phyloP scores from a whole-genome alignment of 257 asterid species.

The Salvia rosmarinus region DNA sequence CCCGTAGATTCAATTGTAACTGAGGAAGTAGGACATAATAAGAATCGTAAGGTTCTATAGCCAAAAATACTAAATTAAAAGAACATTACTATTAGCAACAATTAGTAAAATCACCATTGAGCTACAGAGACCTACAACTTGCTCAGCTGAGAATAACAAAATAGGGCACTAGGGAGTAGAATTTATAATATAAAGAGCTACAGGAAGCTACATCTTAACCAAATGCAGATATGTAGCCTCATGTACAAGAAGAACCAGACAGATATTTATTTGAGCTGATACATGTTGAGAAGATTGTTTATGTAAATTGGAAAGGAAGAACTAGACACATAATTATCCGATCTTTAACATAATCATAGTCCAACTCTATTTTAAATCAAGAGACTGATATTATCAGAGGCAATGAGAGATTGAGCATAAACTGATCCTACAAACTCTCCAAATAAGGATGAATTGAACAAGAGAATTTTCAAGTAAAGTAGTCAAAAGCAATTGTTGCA shows the following conservation, averaged over 20 bases:
- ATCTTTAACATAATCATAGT: not conserved
- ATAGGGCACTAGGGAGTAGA: conserved; percentile 15
- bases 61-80: conserved; percentile 1
- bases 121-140: not conserved
- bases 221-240: not conserved
- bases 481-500: conserved; percentile 6
- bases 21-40: conserved; percentile 28
- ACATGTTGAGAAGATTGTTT: not conserved
- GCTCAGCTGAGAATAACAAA: not conserved
- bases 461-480: not conserved
- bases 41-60: not conserved
- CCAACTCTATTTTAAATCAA: not conserved
- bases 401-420: not conserved
- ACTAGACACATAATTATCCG: not conserved
- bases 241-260: not conserved
- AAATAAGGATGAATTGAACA: not conserved
- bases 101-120: not conserved
- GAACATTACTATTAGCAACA: not conserved
- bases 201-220: not conserved
- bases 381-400: not conserved
- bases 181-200: not conserved
- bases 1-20: conserved; percentile 92
- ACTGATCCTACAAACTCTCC: not conserved
- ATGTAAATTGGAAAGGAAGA: not conserved
- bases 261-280: not conserved